Percentiles rank a stretch among this genome's conserved stretches.
Evolutionary conservation across 169 alveolate species (phyloP).

Genomic region (Cryptosporidium bovis): DNA sequence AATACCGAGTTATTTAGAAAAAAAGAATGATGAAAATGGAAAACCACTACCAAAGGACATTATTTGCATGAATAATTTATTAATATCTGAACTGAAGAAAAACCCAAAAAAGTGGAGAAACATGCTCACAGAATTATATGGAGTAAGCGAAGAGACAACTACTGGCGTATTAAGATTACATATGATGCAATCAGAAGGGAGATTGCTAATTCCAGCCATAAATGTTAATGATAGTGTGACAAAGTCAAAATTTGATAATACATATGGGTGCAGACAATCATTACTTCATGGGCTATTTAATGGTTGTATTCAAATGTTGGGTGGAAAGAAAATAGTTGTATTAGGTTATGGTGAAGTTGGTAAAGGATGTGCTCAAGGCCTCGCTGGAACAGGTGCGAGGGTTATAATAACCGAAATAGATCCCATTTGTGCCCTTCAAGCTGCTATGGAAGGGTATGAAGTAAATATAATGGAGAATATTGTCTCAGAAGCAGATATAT

Average conservation of each 20-base stretch:
- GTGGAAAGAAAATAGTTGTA: conserved; percentile 96
- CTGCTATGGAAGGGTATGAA: conserved; percentile 96
- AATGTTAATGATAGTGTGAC: conserved; percentile 97
- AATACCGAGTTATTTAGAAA: conserved; percentile 56
- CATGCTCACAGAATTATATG: conserved; percentile 89
- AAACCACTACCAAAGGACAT: conserved; percentile 79
- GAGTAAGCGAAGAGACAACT: conserved; percentile 99
- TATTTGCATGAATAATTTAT: conserved; percentile 82
- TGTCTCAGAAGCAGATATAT: conserved; percentile 93
- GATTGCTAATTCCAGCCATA: conserved; percentile 95
- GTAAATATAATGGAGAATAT: conserved; percentile 92
- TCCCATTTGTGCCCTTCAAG: conserved; percentile 98
- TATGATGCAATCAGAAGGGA: conserved; percentile 88
- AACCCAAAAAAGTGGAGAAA: conserved; percentile 92
- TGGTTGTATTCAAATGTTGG: conserved; percentile 97
- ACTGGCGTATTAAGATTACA: conserved; percentile 96
- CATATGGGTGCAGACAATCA: conserved; percentile 98
- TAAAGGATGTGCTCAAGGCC: conserved; percentile 97
- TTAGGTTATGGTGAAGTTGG: conserved; percentile 99
- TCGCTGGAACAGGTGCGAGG: conserved; percentile 97
- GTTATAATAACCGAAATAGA: conserved; percentile 97
- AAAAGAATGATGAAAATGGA: conserved; percentile 79
- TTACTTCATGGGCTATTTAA: conserved; percentile 97
- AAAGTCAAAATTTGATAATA: conserved; percentile 96
- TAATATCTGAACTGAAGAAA: conserved; percentile 86